Percentiles rank a stretch among this genome's conserved stretches.
These are phyloP conservation scores for Vachellia collinsii DNA, from an alignment of 306 rosid species.

Conservation along the genomic window DNA sequence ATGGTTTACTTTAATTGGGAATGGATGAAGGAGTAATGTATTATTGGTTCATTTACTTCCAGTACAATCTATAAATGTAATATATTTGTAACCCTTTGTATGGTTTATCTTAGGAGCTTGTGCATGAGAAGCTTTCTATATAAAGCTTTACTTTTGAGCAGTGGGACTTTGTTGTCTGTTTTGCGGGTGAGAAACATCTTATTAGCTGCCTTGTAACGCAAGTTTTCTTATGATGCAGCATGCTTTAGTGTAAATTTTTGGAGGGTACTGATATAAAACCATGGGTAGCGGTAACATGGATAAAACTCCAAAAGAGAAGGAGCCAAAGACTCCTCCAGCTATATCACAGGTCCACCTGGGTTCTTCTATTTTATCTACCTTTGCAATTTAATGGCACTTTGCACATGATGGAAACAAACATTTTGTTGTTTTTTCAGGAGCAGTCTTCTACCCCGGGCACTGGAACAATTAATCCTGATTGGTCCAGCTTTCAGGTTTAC, in stretches of 20 bases:
- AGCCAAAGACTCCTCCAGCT: constrained; percentile 70
- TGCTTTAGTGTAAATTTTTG: constrained; percentile 50
- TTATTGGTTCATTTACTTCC: constrained; percentile 5
- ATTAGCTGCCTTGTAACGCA: constrained; percentile 40
- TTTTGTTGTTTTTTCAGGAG: constrained; percentile 62
- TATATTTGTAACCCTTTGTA: constrained; percentile 26
- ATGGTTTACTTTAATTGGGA: constrained; percentile 32
- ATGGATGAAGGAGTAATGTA: constrained; percentile 23
- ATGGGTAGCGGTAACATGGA: constrained; percentile 90
- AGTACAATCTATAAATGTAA: not conserved
- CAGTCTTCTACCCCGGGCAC: constrained; percentile 68
- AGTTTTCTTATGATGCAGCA: constrained; percentile 53
- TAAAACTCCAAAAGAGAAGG: constrained; percentile 80
- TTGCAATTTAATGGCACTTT: constrained; percentile 21
- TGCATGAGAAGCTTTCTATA: constrained; percentile 27
- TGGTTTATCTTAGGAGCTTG: constrained; percentile 24
- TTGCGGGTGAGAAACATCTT: constrained; percentile 18
- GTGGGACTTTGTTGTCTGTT: constrained; percentile 8
- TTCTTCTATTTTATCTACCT: constrained; percentile 28
- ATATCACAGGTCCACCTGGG: constrained; percentile 65
- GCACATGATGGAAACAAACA: constrained; percentile 3
- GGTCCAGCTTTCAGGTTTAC: constrained; percentile 94
- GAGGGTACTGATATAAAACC: constrained; percentile 41
- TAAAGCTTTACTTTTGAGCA: not conserved
- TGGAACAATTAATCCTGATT: constrained; percentile 84